Conservation (phyloP, 2,329 filamentous ascomycete genomes). For the Colletotrichum navitas region DNA sequence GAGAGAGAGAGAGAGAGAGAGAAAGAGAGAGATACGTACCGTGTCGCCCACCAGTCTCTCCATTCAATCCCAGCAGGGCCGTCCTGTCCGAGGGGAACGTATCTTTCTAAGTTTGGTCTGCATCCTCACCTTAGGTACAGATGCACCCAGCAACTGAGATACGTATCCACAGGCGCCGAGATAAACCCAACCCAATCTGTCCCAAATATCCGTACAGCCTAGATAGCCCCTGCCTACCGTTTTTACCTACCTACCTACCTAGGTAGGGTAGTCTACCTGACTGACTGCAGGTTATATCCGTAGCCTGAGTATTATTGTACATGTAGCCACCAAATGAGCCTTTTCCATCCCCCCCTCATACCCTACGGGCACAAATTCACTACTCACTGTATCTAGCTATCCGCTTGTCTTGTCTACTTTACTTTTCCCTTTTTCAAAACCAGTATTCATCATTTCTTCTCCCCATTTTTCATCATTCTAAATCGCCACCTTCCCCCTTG, state of each 20-base stretch:
- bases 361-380: neutral
- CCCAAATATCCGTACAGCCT: constrained; percentile 4
- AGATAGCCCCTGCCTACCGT: neutral
- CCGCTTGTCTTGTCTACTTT: neutral
- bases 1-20: no score
- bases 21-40: neutral
- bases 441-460: constrained; percentile 1
- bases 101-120: neutral
- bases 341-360: neutral
- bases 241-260: neutral
- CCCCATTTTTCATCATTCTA: neutral
- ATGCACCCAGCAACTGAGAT: neutral
- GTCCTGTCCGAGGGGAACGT: neutral
- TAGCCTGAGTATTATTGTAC: neutral
- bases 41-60: neutral
- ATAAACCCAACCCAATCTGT: constrained; percentile 15
- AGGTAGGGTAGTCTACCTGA: neutral
- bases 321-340: constrained; percentile 38
- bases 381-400: neutral
- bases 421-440: constrained; percentile 3
- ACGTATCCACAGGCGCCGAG: constrained; percentile 5
- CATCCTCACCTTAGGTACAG: neutral
- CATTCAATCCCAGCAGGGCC: neutral
- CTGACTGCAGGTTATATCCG: neutral
- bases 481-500: neutral